Evolutionary conservation across 2,329 filamentous ascomycete genomes (phyloP).

Genomic region (Biscogniauxia sp.): DNA sequence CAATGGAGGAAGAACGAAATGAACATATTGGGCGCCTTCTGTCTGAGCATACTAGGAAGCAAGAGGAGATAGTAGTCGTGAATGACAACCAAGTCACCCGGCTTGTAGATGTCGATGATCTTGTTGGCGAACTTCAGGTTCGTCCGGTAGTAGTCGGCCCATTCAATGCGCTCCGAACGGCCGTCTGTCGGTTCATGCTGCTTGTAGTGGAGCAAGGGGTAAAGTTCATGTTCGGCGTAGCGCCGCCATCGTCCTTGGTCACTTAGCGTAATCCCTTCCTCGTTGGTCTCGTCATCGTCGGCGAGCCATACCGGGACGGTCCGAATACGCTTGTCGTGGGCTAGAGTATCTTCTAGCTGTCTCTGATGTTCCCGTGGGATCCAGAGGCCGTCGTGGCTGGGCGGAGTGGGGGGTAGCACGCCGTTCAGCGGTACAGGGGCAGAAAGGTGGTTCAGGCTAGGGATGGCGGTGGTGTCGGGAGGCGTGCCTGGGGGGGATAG

Average conservation of each 20-base stretch:
- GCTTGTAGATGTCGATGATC: conserved; percentile 85
- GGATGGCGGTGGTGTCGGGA: conserved; percentile 47
- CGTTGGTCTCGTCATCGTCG: conserved; percentile 67
- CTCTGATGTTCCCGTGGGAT: conserved; percentile 69
- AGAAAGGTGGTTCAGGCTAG: conserved; percentile 69
- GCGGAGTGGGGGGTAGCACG: conserved; percentile 53
- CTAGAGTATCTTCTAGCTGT: conserved; percentile 71
- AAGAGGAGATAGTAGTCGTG: conserved; percentile 95
- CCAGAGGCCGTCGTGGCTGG: conserved; percentile 65
- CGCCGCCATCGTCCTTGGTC: conserved; percentile 85
- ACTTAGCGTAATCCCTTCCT: conserved; percentile 70
- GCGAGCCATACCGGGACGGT: conserved; percentile 87
- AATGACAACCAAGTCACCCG: conserved; percentile 87
- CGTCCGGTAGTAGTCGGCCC: conserved; percentile 90
- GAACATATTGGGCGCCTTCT: conserved; percentile 83
- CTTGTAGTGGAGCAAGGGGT: conserved; percentile 94
- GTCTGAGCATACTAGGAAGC: conserved; percentile 82
- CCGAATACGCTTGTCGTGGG: conserved; percentile 69
- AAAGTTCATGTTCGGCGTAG: conserved; percentile 88
- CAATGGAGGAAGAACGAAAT: conserved; percentile 94
- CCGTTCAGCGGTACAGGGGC: conserved; percentile 75
- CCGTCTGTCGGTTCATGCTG: conserved; percentile 88
- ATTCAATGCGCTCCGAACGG: conserved; percentile 74
- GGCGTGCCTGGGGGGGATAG: conserved; percentile 48
- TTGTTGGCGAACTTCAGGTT: conserved; percentile 89